phyloP scores from a whole-genome alignment of 129 eudicot genomes.

The Chrysanthemum seticuspe region DNA sequence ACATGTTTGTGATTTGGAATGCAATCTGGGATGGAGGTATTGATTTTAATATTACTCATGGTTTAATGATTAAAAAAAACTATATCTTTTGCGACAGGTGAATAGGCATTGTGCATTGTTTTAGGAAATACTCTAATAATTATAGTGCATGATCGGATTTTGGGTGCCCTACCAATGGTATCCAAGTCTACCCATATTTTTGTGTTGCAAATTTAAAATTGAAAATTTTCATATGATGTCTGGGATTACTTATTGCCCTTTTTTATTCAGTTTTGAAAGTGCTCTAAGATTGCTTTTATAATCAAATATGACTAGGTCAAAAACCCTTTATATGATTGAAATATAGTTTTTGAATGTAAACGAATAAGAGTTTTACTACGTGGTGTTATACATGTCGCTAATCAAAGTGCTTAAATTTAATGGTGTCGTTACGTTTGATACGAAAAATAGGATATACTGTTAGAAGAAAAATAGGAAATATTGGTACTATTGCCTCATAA shows the following conservation, averaged over 20 bases:
- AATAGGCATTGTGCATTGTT: conserved; percentile 16
- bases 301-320: not conserved
- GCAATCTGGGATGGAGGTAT: conserved; percentile 21
- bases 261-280: not conserved
- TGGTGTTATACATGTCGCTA: not conserved
- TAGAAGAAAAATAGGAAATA: not conserved
- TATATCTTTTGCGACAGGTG: conserved; percentile 19
- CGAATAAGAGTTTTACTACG: too few relatives aligned
- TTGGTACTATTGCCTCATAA: not conserved
- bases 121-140: not conserved
- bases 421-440: not conserved
- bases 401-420: not conserved
- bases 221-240: not conserved
- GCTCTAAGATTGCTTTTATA: too few relatives aligned
- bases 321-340: too few relatives aligned
- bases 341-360: too few relatives aligned
- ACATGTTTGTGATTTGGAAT: conserved; percentile 17
- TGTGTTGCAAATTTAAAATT: not conserved
- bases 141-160: conserved; percentile 11
- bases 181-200: not conserved
- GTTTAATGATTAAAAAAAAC: too few relatives aligned
- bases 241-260: too few relatives aligned
- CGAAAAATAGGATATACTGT: not conserved
- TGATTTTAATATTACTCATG: not conserved
- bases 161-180: conserved; percentile 9